phyloP scores from a whole-genome alignment of 1,139 yeast species.

The Pichia cactophila region DNA sequence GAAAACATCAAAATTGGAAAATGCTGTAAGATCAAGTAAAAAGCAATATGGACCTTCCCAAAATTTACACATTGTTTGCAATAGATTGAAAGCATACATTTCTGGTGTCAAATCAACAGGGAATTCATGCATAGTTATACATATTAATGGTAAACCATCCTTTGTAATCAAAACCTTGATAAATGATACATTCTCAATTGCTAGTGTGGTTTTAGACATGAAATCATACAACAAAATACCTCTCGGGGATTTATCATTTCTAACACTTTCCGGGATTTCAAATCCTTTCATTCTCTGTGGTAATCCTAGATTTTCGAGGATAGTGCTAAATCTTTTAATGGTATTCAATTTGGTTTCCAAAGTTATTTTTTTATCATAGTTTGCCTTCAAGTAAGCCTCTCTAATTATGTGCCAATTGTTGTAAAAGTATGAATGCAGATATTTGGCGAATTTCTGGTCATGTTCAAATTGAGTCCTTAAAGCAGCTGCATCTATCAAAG shows the following conservation, averaged over 20 bases:
- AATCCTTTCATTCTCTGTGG: constrained; percentile 41
- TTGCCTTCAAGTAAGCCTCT: constrained; percentile 19
- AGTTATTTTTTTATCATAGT: constrained; percentile 15
- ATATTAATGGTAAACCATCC: constrained; percentile 69
- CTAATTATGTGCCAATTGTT: constrained; percentile 52
- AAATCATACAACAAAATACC: constrained; percentile 59
- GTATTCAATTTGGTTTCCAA: constrained; percentile 23
- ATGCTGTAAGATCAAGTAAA: constrained; percentile 66
- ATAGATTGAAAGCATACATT: constrained; percentile 49
- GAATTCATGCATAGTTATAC: constrained; percentile 40
- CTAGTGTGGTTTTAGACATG: constrained; percentile 59
- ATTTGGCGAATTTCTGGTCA: constrained; percentile 26
- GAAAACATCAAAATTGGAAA: constrained; percentile 28
- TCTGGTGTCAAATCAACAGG: constrained; percentile 44
- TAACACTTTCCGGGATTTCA: constrained; percentile 47
- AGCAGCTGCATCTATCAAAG: neutral
- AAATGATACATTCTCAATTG: constrained; percentile 42
- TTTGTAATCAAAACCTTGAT: constrained; percentile 58
- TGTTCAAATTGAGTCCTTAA: neutral
- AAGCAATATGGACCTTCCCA: constrained; percentile 65
- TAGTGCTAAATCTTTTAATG: constrained; percentile 26
- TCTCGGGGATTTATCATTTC: constrained; percentile 36
- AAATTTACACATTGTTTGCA: constrained; percentile 63
- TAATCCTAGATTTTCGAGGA: constrained; percentile 33
- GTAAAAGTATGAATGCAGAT: constrained; percentile 61